Base-by-base conservation (phyloP, 345 rosid species). In the Laguncularia racemosa region DNA sequence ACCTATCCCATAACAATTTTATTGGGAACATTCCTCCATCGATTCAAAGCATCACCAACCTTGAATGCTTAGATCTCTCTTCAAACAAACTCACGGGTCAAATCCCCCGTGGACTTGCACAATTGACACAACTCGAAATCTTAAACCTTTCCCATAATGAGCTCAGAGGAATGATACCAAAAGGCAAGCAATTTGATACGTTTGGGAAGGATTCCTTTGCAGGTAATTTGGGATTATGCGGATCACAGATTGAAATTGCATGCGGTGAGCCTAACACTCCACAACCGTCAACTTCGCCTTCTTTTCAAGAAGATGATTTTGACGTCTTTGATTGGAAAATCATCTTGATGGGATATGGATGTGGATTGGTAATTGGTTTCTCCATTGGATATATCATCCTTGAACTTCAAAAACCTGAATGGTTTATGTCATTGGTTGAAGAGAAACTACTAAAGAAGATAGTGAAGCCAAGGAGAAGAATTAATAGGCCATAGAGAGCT, bases 51-150 rank as follows among this genome's bases (percentile, higher is more conserved):
- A 21, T 71, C 49, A 44, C 48, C 1, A 48, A 1, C 17, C 40
- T 68, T 8, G 70, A 73, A 57, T 56, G 56, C 14, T 38, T 73
- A 16, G 67, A 70, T 50, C 48, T 67, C 56, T 70, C 68, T 15
- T 45, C 55, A 16, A 76, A 76, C 59, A 40, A 15, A 38, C 46
- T 66, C 11, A 48, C 0, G 15, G 65, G 74, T 16, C n/a, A 2
- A 0, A 68, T 76, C 48, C 76, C 74, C 7, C 1, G 13, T n/a
- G 20, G 57, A 13, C 14, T 69, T 50, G 17, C 20, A 13, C 28
- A 43, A 12, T 7, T 66, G 2, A 13, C 9, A 7, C 59, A 0
- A 19, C 67, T 72, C 19, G 14, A 40, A 1, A 9, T 49, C 18
- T 14, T 65, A 5, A 66, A 73, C 44, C 21, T 68, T 15, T 65